Percentiles rank a stretch among this genome's conserved stretches.
These are phyloP conservation scores for Nannochloropsis gaditana DNA, from an alignment of 108 stramenopile species.

Conservation along the genomic window DNA sequence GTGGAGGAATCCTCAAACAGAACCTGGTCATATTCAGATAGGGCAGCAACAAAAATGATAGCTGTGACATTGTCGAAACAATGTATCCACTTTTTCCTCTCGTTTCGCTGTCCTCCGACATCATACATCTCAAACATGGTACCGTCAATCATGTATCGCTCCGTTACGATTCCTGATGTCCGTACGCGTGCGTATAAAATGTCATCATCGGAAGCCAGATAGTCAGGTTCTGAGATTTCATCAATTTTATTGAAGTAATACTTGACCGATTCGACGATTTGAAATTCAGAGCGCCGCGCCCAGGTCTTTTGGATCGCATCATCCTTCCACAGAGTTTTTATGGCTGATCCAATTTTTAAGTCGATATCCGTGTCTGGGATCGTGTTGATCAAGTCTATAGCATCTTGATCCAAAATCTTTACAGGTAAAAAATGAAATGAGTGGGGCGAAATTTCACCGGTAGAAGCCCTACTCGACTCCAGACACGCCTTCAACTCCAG, in stretches of 20 bases:
- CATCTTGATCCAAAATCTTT: constrained; percentile 34
- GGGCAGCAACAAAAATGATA: constrained; percentile 66
- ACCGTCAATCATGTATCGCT: constrained; percentile 57
- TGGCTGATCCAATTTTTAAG: constrained; percentile 42
- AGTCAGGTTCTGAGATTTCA: constrained; percentile 51
- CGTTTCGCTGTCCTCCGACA: constrained; percentile 61
- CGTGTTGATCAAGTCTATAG: constrained; percentile 41
- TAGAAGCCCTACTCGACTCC: not conserved
- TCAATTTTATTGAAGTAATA: constrained; percentile 60
- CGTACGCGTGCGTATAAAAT: constrained; percentile 57
- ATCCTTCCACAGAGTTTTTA: constrained; percentile 54
- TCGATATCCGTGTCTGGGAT: constrained; percentile 52
- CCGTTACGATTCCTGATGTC: constrained; percentile 58
- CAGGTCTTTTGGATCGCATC: constrained; percentile 51
- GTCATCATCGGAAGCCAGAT: constrained; percentile 54
- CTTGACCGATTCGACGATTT: constrained; percentile 59
- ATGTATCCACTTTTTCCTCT: constrained; percentile 63
- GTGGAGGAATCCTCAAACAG: constrained; percentile 58
- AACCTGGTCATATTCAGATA: constrained; percentile 66
- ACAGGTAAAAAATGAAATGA: not conserved
- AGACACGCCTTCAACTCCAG: not conserved
- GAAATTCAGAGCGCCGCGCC: constrained; percentile 54
- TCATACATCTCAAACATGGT: constrained; percentile 60
- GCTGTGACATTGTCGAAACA: constrained; percentile 66
- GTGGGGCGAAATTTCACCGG: not conserved